Conservation (phyloP, 75 land plant genomes). For the Pseudotsuga menziesii region DNA sequence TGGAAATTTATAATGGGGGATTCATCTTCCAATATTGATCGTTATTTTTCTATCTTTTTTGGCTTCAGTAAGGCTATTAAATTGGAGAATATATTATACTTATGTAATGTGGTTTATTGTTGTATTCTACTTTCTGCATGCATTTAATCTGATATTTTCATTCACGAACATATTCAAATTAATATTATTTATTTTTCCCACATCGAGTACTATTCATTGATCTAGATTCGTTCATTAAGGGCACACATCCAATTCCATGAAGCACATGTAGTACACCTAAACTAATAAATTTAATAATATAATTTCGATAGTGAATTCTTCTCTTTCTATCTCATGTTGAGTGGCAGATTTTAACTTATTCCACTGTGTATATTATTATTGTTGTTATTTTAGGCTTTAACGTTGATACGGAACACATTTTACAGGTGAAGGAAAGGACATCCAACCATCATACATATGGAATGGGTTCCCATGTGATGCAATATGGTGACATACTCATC, state of each 20-base stretch:
- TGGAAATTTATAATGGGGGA: background rate
- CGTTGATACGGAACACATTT: constrained; percentile 1
- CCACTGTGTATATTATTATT: too few relatives aligned
- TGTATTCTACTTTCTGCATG: background rate
- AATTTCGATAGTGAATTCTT: background rate
- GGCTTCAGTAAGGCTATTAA: too few relatives aligned
- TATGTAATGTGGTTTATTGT: too few relatives aligned
- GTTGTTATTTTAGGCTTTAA: background rate
- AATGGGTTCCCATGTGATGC: constrained; percentile 90
- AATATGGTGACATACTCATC: constrained; percentile 59
- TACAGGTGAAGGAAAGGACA: constrained; percentile 75
- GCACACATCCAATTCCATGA: background rate
- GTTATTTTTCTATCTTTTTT: too few relatives aligned
- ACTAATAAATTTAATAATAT: background rate
- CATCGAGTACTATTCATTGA: background rate
- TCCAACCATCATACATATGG: constrained; percentile 40
- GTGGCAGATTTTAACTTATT: too few relatives aligned
- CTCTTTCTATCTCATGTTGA: background rate
- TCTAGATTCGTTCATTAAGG: background rate
- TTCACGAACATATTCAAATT: background rate
- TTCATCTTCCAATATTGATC: too few relatives aligned
- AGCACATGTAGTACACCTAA: background rate
- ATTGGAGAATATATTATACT: too few relatives aligned
- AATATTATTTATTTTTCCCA: background rate
- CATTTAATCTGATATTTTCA: background rate